Conservation (phyloP, 805 yeast species). For the Tetrapisispora taiwanensis region DNA sequence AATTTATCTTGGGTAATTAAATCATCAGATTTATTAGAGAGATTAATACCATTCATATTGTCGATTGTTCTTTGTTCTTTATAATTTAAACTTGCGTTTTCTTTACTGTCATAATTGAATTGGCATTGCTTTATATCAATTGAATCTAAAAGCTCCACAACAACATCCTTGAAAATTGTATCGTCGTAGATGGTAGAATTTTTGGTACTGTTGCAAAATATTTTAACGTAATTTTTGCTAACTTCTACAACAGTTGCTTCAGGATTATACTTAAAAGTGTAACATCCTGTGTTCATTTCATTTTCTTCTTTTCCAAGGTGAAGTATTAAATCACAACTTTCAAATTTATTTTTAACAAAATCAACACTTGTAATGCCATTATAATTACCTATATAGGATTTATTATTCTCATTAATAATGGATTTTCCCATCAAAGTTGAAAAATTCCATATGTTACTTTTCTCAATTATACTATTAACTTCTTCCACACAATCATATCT, state of each 20-base stretch:
- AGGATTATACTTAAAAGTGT: slow-evolving; percentile 38
- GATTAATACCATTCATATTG: no score
- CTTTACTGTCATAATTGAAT: no score
- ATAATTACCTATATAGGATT: slow-evolving; percentile 61
- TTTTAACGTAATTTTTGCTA: slow-evolving; percentile 43
- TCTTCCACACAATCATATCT: slow-evolving; percentile 42
- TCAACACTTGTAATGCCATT: slow-evolving; percentile 48
- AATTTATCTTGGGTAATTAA: slow-evolving; percentile 36
- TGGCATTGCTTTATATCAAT: no score
- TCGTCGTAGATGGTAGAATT: slow-evolving; percentile 25
- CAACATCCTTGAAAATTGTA: slow-evolving; percentile 42
- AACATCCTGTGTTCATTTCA: slow-evolving; percentile 63
- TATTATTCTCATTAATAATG: slow-evolving; percentile 56
- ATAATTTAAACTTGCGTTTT: no score
- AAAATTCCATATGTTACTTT: slow-evolving; percentile 42
- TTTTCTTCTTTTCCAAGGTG: slow-evolving; percentile 59
- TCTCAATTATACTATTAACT: slow-evolving; percentile 39
- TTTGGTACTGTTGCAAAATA: slow-evolving; percentile 28
- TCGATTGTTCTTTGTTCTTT: no score
- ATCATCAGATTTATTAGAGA: no score
- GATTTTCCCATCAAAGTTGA: slow-evolving; percentile 65
- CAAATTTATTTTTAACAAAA: slow-evolving; percentile 39
- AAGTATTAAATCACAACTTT: slow-evolving; percentile 55
- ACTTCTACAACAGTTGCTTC: slow-evolving; percentile 37
- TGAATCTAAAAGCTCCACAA: slow-evolving; percentile 14